Evolutionary conservation across 2,329 filamentous ascomycete species (phyloP), one percentile per base, ranked within the genome.

Genomic region (Cercospora brassicicola): DNA sequence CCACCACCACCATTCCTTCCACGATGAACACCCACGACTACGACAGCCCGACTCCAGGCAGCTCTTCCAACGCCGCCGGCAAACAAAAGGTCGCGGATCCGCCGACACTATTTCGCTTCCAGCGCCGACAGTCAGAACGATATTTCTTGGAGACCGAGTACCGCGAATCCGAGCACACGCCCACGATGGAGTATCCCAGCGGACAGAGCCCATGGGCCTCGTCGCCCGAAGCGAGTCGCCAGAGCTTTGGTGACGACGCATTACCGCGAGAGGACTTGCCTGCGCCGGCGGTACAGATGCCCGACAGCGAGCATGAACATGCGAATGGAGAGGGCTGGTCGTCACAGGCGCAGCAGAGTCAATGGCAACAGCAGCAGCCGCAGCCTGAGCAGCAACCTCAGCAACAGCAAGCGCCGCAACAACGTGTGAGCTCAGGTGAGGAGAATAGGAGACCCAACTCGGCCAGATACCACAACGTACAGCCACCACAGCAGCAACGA

Each of bases 201-300:
- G 88, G 84, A 63, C 73, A 82, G 65, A 90, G 88, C 39, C 89
- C 89, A 64, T 91, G 89, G 89, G 88, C 85, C 10, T 84, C 83
- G 13, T 86, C 87, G 62, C 87, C 86, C 66, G 83, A 83, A 73
- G 84, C 79, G 78, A 85, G 78, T 78, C 82, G 81, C 63, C 76
- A 77, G 66, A 79, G 81, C 67, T 84, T 85, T 56, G 81, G 82
- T 55, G 81, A 82, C 69, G 74, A 76, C 48, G 64, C 66, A 18
- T 65, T 76, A 13, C 70, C 74, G 26, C 64, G 73, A 31, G 73
- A 73, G 36, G 73, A 75, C 33, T 67, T 76, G 48, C 75, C 75
- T 10, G 74, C 69, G 51, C 73, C 76, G 10, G 76, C 75, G 5
- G 71, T 75, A 33, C 65, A 69, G 56, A 62, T 67, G 8, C 53